Percentiles rank a stretch among this genome's conserved stretches.
Evolutionary conservation across 805 yeast species (phyloP).

Genomic region (Starmerella vitae): DNA sequence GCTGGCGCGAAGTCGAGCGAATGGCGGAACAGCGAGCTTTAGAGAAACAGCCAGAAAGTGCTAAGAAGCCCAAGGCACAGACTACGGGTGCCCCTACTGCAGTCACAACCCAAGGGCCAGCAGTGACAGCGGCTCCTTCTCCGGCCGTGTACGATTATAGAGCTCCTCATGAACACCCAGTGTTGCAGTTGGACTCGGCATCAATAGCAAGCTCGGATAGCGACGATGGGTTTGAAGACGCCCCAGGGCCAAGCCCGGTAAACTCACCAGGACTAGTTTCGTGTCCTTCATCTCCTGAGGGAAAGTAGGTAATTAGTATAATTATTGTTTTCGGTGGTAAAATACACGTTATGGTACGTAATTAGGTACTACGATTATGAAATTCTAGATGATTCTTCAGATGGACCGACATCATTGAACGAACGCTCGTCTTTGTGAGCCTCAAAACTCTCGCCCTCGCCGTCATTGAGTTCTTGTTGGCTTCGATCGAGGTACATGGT

Average conservation of each 20-base stretch:
- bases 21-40: conserved; percentile 1
- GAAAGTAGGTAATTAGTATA: too few species aligned
- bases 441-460: neutral
- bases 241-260: conserved; percentile 13
- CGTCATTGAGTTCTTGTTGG: neutral
- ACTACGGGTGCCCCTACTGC: neutral
- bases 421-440: too few species aligned
- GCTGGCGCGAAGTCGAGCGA: conserved; percentile 35
- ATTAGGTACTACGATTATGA: too few species aligned
- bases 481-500: neutral
- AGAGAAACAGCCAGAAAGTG: conserved; percentile 1
- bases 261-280: conserved; percentile 19
- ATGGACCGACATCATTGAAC: too few species aligned
- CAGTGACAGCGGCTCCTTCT: neutral
- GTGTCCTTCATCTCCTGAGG: conserved; percentile 23
- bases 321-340: too few species aligned
- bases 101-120: neutral
- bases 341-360: too few species aligned
- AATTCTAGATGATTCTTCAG: too few species aligned
- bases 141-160: neutral
- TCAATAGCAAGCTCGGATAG: conserved; percentile 4
- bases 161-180: neutral
- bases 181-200: conserved; percentile 1
- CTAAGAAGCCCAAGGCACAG: neutral
- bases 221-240: conserved; percentile 18